Evolutionary conservation across 177 flowering plant genomes (phyloP), one percentile per base, ranked within the genome.

Genomic region (Telopea speciosissima): DNA sequence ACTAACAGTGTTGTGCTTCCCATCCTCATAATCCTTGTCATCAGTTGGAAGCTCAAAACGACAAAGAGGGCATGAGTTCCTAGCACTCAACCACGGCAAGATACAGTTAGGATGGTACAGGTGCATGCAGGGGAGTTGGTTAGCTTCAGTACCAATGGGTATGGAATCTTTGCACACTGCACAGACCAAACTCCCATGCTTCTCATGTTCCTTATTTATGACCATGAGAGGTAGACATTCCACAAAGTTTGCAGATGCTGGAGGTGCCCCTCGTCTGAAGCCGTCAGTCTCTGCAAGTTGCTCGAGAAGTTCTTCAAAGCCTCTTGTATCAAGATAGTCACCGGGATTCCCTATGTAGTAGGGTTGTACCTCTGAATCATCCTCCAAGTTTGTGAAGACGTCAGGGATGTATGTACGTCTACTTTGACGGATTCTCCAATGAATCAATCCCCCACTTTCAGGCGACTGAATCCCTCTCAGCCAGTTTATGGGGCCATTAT

Each of bases 41-140:
- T 93, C 97, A 26, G 97, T 92, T 24, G 96, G 98, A 76, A 93
- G 93, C 79, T 93, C 97, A 73, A 78, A 88, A 5, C 98, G 87
- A 78, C 97, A 92, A 65, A 93, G 84, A 19, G 98, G 98, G 77
- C 98, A 93, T 12, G 98, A 88, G 73, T 90, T 93, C 58, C 96
- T 84, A 22, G 89, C 70, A 74, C 71, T 82, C 78, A 93, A 77
- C 98, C 98, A 93, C 60, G 94, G 94, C 77, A 84, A 71, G 56
- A 93, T 93, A 76, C 98, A 93, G 64, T 79, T 68, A 62, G 90
- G 87, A 75, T 93, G 98, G 70, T 92, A 93, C 28, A 91, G 75
- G 75, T 93, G 98, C 66, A 71, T 77, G 70, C 98, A 93, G 0
- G 98, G 98, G 44, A 93, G 93, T 76, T 85, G 86, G 72, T 73